These are phyloP conservation scores for Petunia axillaris DNA, from an alignment of 257 asterid genomes.

Conservation along the genomic window DNA sequence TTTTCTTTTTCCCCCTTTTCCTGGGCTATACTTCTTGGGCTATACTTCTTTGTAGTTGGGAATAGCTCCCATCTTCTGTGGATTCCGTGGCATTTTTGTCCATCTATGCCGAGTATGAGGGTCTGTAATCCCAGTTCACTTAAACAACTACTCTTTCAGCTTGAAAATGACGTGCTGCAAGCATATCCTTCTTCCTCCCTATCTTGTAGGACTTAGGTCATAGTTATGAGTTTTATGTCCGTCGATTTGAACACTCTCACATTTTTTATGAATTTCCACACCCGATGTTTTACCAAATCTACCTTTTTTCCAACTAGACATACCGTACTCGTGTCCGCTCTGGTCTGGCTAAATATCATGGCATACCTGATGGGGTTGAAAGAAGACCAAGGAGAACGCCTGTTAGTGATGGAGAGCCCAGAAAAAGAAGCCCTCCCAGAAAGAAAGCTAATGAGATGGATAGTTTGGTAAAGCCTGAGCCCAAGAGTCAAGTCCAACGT, in stretches of 20 bases:
- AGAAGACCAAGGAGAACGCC: slow-evolving; percentile 67
- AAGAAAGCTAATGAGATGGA: slow-evolving; percentile 43
- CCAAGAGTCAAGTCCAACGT: slow-evolving; percentile 43
- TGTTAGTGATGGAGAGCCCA: slow-evolving; percentile 49
- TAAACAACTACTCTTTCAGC: neutral
- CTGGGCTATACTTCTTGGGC: slow-evolving; percentile 1
- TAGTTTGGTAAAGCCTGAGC: slow-evolving; percentile 36
- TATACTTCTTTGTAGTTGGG: slow-evolving; percentile 11
- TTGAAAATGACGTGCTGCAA: neutral
- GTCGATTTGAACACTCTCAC: slow-evolving; percentile 11
- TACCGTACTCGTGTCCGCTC: slow-evolving; percentile 74
- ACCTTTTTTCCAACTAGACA: slow-evolving; percentile 41
- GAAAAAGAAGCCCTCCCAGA: slow-evolving; percentile 39
- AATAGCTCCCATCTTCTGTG: neutral
- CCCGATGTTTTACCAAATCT: slow-evolving; percentile 2
- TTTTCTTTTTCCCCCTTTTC: neutral
- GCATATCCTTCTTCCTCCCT: neutral
- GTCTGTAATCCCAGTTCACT: neutral
- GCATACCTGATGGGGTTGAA: slow-evolving; percentile 53
- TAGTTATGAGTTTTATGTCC: neutral
- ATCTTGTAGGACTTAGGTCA: neutral
- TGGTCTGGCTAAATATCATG: slow-evolving; percentile 71
- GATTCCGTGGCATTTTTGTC: neutral
- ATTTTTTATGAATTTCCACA: slow-evolving; percentile 12
- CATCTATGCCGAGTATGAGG: neutral